These are phyloP conservation scores for Diplocarpon mali DNA, from an alignment of 2,329 filamentous ascomycete genomes.

Conservation along the genomic window DNA sequence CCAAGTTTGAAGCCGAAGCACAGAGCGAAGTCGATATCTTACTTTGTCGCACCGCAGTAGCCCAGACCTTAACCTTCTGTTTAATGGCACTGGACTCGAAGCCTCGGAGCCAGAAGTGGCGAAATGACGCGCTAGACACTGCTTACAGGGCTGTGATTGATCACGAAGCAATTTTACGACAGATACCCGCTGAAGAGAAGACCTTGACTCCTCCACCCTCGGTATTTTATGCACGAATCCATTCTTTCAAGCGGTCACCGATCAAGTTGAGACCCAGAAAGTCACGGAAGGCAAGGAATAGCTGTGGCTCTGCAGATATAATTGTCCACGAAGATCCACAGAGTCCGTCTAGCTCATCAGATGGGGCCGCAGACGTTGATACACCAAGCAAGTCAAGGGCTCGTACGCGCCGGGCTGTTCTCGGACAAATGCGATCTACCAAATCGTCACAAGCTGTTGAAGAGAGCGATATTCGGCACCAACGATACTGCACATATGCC, in stretches of 20 bases:
- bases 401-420: neutral
- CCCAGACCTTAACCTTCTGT: constrained; percentile 13
- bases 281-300: neutral
- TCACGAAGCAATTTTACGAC: constrained; percentile 2
- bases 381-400: neutral
- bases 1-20: constrained; percentile 13
- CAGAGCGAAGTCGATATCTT: constrained; percentile 9
- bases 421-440: neutral
- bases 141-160: constrained; percentile 4
- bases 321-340: neutral
- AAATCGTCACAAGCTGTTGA: constrained; percentile 10
- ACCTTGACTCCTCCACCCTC: neutral
- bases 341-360: neutral
- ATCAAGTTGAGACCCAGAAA: neutral
- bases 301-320: neutral
- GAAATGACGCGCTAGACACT: constrained; percentile 12
- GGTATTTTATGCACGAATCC: neutral
- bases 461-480: constrained; percentile 13
- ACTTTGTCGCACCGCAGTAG: constrained; percentile 10
- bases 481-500: constrained; percentile 12
- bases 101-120: constrained; percentile 12
- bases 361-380: neutral
- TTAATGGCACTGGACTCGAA: constrained; percentile 13
- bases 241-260: neutral
- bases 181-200: constrained; percentile 1